A percentile compares a stretch with the other conserved stretches of the same genome.
Evolutionary conservation across 2,329 filamentous ascomycete genomes (phyloP).

Genomic region (Diaporthe eres): DNA sequence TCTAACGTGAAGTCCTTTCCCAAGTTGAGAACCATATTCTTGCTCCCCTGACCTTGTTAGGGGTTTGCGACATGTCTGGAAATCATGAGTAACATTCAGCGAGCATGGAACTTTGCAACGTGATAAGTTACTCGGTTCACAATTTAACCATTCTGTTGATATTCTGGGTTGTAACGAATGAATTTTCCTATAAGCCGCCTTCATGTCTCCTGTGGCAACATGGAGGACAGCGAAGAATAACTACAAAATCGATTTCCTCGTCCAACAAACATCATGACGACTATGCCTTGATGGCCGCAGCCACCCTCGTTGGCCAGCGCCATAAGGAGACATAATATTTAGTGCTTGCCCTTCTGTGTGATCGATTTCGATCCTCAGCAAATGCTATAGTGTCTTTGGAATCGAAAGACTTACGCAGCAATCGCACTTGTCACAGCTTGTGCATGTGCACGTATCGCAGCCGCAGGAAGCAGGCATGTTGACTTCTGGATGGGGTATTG

Average conservation of each 20-base stretch:
- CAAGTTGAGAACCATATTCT: background rate
- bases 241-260: background rate
- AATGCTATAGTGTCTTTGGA: background rate
- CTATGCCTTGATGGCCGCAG: background rate
- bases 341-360: slow-evolving; percentile 35
- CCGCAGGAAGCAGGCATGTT: slow-evolving; percentile 39
- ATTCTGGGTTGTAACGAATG: background rate
- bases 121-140: too few relatives aligned
- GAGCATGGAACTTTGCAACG: background rate
- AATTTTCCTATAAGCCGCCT: background rate
- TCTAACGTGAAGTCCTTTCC: too few relatives aligned
- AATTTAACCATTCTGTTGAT: background rate
- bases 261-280: background rate
- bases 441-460: slow-evolving; percentile 33
- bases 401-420: slow-evolving; percentile 35
- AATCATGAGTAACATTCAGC: background rate
- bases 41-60: background rate
- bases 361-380: background rate
- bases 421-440: slow-evolving; percentile 33
- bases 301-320: background rate
- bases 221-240: background rate
- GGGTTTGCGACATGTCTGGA: background rate
- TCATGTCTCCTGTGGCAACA: too few relatives aligned
- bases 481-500: background rate
- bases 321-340: background rate